Evolutionary conservation across 208 protist genomes (phyloP).

Genomic region (Leishmania mexicana): DNA sequence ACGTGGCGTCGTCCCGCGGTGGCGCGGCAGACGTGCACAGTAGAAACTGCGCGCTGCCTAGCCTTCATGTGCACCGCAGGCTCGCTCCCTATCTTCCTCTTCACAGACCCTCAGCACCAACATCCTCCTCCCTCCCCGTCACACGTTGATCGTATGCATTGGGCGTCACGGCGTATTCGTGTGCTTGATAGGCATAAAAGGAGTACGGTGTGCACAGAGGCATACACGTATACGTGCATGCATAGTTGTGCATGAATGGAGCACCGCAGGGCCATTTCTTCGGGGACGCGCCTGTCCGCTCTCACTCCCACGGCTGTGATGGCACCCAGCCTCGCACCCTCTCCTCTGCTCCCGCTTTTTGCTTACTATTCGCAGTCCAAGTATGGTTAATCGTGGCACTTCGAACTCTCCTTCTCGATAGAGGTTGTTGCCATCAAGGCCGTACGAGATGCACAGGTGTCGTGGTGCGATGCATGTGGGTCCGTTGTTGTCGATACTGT

Average conservation of each 20-base stretch:
- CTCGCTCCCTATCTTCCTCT: neutral
- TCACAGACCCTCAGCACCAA: neutral
- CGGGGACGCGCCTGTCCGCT: neutral
- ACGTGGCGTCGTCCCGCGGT: neutral
- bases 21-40: neutral
- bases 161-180: neutral
- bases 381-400: conserved; percentile 35
- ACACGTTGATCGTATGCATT: neutral
- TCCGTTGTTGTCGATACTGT: neutral
- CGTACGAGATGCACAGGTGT: conserved; percentile 11
- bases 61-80: neutral
- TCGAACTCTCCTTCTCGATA: conserved; percentile 20
- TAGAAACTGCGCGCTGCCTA: neutral
- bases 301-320: neutral
- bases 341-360: neutral
- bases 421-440: conserved; percentile 36
- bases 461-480: neutral
- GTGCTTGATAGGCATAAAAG: neutral
- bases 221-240: neutral
- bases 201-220: neutral
- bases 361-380: neutral
- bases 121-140: neutral
- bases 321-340: neutral
- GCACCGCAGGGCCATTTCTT: neutral
- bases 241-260: neutral